Evolutionary conservation across 164 flowering plant genomes (phyloP).

Genomic region (Platanus orientalis): DNA sequence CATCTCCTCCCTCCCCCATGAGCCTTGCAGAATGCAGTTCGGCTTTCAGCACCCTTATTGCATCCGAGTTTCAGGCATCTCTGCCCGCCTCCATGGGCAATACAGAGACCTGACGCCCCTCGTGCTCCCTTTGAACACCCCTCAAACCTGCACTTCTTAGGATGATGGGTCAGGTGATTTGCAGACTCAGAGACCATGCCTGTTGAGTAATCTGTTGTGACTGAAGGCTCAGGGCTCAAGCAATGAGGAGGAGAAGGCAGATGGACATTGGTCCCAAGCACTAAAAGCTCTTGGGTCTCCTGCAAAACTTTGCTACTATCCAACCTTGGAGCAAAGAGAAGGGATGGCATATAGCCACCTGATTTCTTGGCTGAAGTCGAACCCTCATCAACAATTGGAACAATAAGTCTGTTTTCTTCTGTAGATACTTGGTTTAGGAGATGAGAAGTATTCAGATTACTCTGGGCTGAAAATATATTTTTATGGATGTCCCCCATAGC

Average conservation of each 20-base stretch:
- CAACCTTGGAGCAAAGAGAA: conserved; percentile 1
- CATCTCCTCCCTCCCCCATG: no score
- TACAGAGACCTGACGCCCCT: no score
- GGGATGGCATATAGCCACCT: conserved; percentile 5
- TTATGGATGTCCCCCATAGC: neutral
- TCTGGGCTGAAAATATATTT: neutral
- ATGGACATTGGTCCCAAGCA: neutral
- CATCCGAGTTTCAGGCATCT: conserved; percentile 90
- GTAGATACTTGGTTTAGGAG: neutral
- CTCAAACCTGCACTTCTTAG: no score
- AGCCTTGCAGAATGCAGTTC: conserved; percentile 88
- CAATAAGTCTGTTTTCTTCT: no score
- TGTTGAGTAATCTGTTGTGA: no score
- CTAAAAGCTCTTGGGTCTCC: no score
- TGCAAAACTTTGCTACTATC: neutral
- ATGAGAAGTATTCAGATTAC: no score
- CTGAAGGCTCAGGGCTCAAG: neutral
- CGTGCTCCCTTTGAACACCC: no score
- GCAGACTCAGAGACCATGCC: neutral
- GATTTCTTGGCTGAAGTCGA: no score
- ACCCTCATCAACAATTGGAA: no score
- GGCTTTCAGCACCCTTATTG: conserved; percentile 89
- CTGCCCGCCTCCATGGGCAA: no score
- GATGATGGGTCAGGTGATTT: neutral
- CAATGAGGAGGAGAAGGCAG: neutral